phyloP scores from a whole-genome alignment of 2,329 filamentous ascomycete species.

The Rasamsonia emersonii region DNA sequence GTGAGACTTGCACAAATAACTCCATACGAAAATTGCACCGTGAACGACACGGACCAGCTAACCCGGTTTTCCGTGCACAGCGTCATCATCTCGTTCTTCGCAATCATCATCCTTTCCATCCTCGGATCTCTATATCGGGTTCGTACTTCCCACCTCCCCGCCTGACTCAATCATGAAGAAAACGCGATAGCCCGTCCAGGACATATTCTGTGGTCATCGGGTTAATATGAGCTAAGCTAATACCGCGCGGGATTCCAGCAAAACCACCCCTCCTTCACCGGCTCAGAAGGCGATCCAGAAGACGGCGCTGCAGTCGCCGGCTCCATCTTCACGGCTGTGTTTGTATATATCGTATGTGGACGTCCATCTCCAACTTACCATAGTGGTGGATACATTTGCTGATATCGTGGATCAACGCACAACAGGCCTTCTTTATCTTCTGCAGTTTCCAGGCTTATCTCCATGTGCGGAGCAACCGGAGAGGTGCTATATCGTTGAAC shows the following conservation, averaged over 20 bases:
- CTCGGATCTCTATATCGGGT: conserved; percentile 66
- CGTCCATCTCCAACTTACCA: not conserved
- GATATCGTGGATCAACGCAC: not conserved
- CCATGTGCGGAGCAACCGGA: conserved; percentile 71
- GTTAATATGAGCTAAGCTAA: conserved; percentile 2
- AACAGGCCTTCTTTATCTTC: conserved; percentile 81
- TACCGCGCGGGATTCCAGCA: conserved; percentile 25
- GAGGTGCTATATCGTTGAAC: conserved; percentile 72
- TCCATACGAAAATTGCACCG: not conserved
- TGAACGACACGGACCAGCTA: no score
- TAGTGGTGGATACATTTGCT: conserved; percentile 10
- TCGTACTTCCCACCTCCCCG: conserved; percentile 21
- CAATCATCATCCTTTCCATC: conserved; percentile 56
- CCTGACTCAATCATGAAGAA: not conserved
- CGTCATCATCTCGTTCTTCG: conserved; percentile 58
- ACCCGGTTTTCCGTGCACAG: no score
- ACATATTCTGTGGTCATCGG: no score
- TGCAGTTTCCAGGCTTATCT: conserved; percentile 83
- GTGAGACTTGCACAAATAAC: conserved; percentile 44
- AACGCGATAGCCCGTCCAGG: no score
- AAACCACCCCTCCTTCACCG: conserved; percentile 76
- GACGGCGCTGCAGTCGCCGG: conserved; percentile 70
- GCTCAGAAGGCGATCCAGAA: conserved; percentile 59
- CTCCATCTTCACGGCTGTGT: conserved; percentile 79
- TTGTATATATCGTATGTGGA: conserved; percentile 73